Base-by-base conservation (phyloP, 2,329 filamentous ascomycete genomes). In the Fusarium sp. region DNA sequence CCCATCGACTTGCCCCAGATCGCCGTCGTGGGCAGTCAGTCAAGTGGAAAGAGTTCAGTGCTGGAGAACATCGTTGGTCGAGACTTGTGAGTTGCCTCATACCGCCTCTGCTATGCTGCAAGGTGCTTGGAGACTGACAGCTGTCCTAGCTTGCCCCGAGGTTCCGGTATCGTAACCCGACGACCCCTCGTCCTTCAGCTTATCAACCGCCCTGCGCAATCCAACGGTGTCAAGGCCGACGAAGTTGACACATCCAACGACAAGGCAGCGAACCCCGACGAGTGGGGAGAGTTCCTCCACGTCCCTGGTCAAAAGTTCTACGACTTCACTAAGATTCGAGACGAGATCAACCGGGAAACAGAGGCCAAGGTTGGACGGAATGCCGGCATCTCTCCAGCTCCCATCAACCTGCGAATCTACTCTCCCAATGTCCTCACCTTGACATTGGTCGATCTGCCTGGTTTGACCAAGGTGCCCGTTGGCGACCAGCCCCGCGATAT, bases 281-380 rank as follows among this genome's bases (percentile, higher is more conserved):
- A 99, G 85, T 99, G 97, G 94, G 97, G 96, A 87, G 97, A 99
- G 88, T 99, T 99, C 85, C 88, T 99, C 74, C 97, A 99, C 84
- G 94, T 99, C 74, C 96, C 97, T 22, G 97, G 95, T 79, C 94
- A 98, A 85, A 98, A 98, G 85, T 98, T 97, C 87, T 92, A 92
- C 85, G 97, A 99, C 86, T 99, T 99, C 87, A 94, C 95, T 88
- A 98, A 98, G 88, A 98, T 99, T 80, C 91, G 97, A 79, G 97
- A 98, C 68, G 97, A 99, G 87, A 99, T 99, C 82, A 93, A 96
- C 76, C 92, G 94, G 80, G 97, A 99, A 87, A 99, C 97, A 50
- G 95, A 98, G 81, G 92, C 94, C 78, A 98, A 99, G 88, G 97
- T 97, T 77, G 97, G 97, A 75, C 92, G 92, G 82, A 99, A 99